Evolutionary conservation across 306 rosid species (phyloP).

Genomic region (Cyamopsis tetragonoloba): DNA sequence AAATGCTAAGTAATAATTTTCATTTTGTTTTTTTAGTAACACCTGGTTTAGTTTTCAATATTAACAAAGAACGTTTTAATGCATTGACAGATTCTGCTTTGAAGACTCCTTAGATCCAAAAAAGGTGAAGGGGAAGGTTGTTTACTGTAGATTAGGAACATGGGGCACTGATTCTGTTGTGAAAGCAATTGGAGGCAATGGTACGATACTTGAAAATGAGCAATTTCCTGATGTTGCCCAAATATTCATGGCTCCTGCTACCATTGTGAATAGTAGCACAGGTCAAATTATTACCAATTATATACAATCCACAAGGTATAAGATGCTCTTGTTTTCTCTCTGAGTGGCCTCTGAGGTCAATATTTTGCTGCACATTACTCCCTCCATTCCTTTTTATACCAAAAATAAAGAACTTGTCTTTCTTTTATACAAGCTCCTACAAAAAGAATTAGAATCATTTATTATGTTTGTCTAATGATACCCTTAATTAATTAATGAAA

Average conservation of each 20-base stretch:
- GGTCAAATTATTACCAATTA: slow-evolving; percentile 45
- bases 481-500: no score
- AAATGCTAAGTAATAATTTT: slow-evolving; percentile 47
- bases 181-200: slow-evolving; percentile 64
- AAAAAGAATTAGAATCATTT: no score
- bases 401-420: no score
- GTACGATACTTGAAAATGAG: slow-evolving; percentile 48
- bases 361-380: background rate
- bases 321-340: slow-evolving; percentile 1
- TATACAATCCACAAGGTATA: slow-evolving; percentile 60
- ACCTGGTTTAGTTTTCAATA: background rate
- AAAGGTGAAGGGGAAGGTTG: slow-evolving; percentile 63
- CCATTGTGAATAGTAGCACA: slow-evolving; percentile 47
- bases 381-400: no score
- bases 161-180: slow-evolving; percentile 68
- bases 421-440: no score
- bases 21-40: background rate
- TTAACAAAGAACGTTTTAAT: background rate
- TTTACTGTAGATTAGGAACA: slow-evolving; percentile 41
- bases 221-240: slow-evolving; percentile 47
- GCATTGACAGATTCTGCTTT: slow-evolving; percentile 34
- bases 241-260: slow-evolving; percentile 74
- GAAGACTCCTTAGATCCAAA: slow-evolving; percentile 51
- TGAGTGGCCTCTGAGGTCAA: background rate
- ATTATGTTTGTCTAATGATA: no score